Evolutionary conservation across 2,329 filamentous ascomycete genomes (phyloP), one percentile per base, ranked within the genome.

Genomic region (Alternaria sp.): DNA sequence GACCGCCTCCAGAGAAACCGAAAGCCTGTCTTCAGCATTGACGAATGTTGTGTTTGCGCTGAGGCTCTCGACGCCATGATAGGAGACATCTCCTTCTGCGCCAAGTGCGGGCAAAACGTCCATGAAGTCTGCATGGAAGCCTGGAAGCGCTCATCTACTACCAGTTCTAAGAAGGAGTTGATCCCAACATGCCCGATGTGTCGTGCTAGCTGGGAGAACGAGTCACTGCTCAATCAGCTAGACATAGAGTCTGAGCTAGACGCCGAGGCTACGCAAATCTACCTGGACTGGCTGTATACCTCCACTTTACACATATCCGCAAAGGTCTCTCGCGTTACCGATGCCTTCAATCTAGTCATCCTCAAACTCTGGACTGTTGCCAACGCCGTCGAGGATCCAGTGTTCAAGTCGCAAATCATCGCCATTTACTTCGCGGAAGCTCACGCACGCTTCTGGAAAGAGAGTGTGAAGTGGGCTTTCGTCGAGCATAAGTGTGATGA

Each of bases 41-140:
- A 68, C 0, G 57, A 71, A 5, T 75, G 71, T 43, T 60, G 55
- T 14, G 62, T 76, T n/a, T 75, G 70, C 55, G 25, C 56, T 12
- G 66, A 70, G 6, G 10, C 28, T 1, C 37, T 73, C 9, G 4
- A 66, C 18, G 56, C 66, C 5, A 50, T 20, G 0, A 28, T 20
- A 4, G 44, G 53, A 20, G 58, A 67, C 12, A 60, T 74, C 47
- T 65, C 58, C 1, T 73, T 69, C 46, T 73, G 72, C 62, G 10
- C 14, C 18, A 21, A 50, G 3, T 75, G 69, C 28, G 72, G 71
- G 8, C 51, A 68, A 3, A 72, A 73, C 10, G 12, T 71, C 5
- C 72, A 75, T 25, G 46, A 62, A 18, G 18, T 41, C 12, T 72
- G 71, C 44, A 61, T 70, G 2, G 41, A 65, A 20, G 3, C 23